Percentiles rank a stretch among this genome's conserved stretches.
Conservation (phyloP, 176 grass and related monocot genomes). For the Oryza punctata region DNA sequence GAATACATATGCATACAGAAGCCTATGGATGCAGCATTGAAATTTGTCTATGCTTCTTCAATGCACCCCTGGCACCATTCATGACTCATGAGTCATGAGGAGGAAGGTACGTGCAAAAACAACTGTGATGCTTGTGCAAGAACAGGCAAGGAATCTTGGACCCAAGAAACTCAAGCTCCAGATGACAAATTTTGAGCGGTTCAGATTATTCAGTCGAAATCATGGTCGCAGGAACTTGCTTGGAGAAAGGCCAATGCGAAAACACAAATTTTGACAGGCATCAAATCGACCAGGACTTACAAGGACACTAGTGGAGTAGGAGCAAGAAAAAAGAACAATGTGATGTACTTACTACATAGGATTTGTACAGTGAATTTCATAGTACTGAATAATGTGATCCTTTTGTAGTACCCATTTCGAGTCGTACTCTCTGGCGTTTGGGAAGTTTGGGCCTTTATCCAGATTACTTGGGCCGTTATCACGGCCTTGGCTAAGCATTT, state of each 20-base stretch:
- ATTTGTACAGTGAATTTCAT: neutral
- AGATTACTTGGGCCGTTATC: neutral
- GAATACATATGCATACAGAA: neutral
- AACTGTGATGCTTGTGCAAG: neutral
- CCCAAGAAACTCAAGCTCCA: neutral
- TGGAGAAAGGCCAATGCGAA: neutral
- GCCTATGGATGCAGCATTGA: neutral
- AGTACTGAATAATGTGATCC: neutral
- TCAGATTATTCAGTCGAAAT: neutral
- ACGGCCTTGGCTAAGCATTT: neutral
- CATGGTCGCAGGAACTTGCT: neutral
- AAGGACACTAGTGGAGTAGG: neutral
- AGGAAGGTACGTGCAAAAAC: neutral
- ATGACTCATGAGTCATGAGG: neutral
- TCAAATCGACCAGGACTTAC: neutral
- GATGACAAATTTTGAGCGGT: constrained; percentile 3
- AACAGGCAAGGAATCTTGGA: constrained; percentile 27
- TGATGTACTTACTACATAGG: neutral
- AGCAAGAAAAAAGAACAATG: neutral
- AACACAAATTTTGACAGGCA: neutral
- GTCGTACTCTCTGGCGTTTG: neutral
- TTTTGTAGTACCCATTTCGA: neutral
- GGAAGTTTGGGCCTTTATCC: neutral
- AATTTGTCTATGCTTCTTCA: constrained; percentile 9
- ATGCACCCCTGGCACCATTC: neutral